Evolutionary conservation across 2,329 filamentous ascomycete species (phyloP), one percentile per base, ranked within the genome.

Genomic region (Microcyclospora tardicrescens): DNA sequence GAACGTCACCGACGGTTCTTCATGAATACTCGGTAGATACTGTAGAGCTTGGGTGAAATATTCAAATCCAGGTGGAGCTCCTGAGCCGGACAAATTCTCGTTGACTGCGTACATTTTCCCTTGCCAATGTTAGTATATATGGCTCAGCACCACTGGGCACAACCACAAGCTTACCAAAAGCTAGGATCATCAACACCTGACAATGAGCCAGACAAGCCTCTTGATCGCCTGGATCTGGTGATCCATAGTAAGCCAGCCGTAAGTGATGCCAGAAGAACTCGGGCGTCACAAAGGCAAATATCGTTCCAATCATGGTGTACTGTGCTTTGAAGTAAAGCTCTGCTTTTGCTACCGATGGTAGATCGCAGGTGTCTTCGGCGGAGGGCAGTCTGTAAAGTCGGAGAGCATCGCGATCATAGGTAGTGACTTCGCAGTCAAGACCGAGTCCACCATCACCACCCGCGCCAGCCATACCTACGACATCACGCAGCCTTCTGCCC

Each of bases 281-380:
- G 0, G 68, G 67, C 16, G 68, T 63, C 0, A 68, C 63, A 33
- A 74, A 68, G 10, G 67, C 66, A 42, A 75, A 74, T 9, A 75
- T 75, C 11, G 71, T 73, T 10, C 71, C 71, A 13, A 75, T 73
- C 39, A 72, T 74, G 28, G 62, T 62, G 50, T 73, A 71, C 41
- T 75, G 72, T 1, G 69, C 66, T 19, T 62, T 60, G 42, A 69
- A 72, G 2, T 71, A 57, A 11, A 67, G 58, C 37, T 66, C 67
- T 0, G 69, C 69, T 44, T 71, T 65, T 27, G 71, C 66, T 10
- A 65, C 59, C 0, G 69, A 68, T 0, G 71, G 71, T 1, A 73
- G 53, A 11, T 62, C 57, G 1, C 48, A 51, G 24, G 55, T 54
- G 27, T 59, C 59, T 46, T 57, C 54, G 39, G 59, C 24, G 58